Conservation (phyloP, 176 grass and related monocot genomes). For the Thalia dealbata region DNA sequence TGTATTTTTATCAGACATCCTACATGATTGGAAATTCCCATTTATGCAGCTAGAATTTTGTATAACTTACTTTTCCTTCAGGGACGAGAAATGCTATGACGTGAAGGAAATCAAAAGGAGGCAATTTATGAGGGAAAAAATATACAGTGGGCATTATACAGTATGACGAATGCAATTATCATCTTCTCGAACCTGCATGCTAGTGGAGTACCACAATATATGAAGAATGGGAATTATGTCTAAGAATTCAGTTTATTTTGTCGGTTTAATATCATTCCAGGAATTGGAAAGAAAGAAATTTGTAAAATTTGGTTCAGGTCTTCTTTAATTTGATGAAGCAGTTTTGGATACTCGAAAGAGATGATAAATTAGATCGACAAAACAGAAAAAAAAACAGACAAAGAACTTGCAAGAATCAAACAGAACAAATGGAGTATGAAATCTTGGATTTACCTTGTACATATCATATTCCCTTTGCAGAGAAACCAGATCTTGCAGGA, state of each 20-base stretch:
- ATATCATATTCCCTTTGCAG: conserved; percentile 55
- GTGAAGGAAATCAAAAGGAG: too few relatives aligned
- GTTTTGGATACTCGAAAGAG: neutral
- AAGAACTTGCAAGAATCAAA: neutral
- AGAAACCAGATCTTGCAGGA: conserved; percentile 61
- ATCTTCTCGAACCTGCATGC: too few relatives aligned
- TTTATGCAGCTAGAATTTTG: too few relatives aligned
- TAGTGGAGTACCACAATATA: neutral
- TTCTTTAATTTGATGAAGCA: neutral
- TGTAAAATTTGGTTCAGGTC: neutral
- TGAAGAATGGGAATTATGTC: neutral
- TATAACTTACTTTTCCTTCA: too few relatives aligned
- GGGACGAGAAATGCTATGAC: too few relatives aligned
- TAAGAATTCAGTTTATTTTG: neutral
- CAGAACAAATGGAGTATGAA: neutral
- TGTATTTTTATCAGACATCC: neutral
- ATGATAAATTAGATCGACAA: neutral
- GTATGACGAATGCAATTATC: too few relatives aligned
- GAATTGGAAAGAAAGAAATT: neutral
- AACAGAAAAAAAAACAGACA: neutral
- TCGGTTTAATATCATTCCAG: neutral
- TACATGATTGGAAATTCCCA: neutral
- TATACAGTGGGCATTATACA: too few relatives aligned
- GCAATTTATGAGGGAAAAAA: too few relatives aligned
- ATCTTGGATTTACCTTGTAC: conserved; percentile 41